Conservation (phyloP, 352 stramenopile genomes). For the Plasmopara viticola region DNA sequence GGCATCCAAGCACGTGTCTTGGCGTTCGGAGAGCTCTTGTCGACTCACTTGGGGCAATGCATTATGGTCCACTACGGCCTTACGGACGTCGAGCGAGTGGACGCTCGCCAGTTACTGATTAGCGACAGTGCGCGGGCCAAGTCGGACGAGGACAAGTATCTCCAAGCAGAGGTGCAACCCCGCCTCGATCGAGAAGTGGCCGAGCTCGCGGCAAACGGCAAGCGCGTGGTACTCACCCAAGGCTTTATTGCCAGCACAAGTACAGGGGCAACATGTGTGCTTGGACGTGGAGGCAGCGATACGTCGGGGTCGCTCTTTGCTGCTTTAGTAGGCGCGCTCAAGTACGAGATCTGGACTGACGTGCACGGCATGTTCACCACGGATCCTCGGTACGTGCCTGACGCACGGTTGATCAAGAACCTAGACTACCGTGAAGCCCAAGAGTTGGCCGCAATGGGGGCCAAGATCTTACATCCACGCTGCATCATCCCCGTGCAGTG, state of each 20-base stretch:
- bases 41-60: slow-evolving; percentile 71
- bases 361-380: slow-evolving; percentile 96
- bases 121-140: slow-evolving; percentile 58
- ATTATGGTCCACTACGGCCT: slow-evolving; percentile 64
- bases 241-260: slow-evolving; percentile 94
- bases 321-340: slow-evolving; percentile 79
- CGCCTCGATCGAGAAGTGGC: slow-evolving; percentile 29
- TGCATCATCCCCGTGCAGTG: slow-evolving; percentile 84
- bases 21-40: slow-evolving; percentile 83
- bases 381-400: slow-evolving; percentile 90
- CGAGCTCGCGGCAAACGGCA: slow-evolving; percentile 27
- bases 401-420: slow-evolving; percentile 83
- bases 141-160: slow-evolving; percentile 68
- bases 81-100: slow-evolving; percentile 51
- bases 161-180: slow-evolving; percentile 71
- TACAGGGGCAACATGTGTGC: slow-evolving; percentile 89
- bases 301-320: slow-evolving; percentile 95
- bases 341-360: slow-evolving; percentile 97
- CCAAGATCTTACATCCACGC: slow-evolving; percentile 91
- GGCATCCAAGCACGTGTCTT: slow-evolving; percentile 79
- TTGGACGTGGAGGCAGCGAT: slow-evolving; percentile 92
- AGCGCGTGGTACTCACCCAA: slow-evolving; percentile 90
- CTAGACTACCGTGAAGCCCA: slow-evolving; percentile 96
- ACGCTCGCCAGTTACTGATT: slow-evolving; percentile 66
- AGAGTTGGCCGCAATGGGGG: slow-evolving; percentile 96